Percentiles rank a stretch among this genome's conserved stretches.
phyloP scores from a whole-genome alignment of 108 stramenopile species.

The Aurantiochytrium sp. region DNA sequence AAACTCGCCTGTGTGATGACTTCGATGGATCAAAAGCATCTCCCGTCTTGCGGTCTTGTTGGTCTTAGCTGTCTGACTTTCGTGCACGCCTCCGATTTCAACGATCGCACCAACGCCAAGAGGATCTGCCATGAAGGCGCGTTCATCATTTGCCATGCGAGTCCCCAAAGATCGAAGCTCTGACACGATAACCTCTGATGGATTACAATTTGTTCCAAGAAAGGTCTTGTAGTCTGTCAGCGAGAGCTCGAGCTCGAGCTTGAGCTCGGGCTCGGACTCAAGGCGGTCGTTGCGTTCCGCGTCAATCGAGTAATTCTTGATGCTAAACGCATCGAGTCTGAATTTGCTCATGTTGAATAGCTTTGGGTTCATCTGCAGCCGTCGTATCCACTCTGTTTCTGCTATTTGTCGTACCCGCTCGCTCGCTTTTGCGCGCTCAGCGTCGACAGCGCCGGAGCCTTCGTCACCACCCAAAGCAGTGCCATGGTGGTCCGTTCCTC shows the following conservation, averaged over 20 bases:
- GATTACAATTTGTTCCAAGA: not conserved
- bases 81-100: too few species aligned
- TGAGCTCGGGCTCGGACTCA: not conserved
- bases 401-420: not conserved
- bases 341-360: not conserved
- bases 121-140: not conserved
- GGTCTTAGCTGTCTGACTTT: not conserved
- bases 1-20: not conserved
- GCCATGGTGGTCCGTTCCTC: too few species aligned
- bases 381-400: not conserved
- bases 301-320: not conserved
- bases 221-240: not conserved
- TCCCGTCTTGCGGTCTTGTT: not conserved
- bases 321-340: not conserved
- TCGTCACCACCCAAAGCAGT: too few species aligned
- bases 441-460: too few species aligned
- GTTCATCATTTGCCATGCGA: not conserved
- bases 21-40: not conserved
- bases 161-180: not conserved
- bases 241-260: too few species aligned
- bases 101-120: not conserved
- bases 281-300: not conserved
- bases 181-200: not conserved
- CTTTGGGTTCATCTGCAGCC: not conserved
- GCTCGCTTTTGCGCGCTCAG: too few species aligned